Conservation (phyloP, 768 basidiomycete species). For the Pleurotus tuoliensis region DNA sequence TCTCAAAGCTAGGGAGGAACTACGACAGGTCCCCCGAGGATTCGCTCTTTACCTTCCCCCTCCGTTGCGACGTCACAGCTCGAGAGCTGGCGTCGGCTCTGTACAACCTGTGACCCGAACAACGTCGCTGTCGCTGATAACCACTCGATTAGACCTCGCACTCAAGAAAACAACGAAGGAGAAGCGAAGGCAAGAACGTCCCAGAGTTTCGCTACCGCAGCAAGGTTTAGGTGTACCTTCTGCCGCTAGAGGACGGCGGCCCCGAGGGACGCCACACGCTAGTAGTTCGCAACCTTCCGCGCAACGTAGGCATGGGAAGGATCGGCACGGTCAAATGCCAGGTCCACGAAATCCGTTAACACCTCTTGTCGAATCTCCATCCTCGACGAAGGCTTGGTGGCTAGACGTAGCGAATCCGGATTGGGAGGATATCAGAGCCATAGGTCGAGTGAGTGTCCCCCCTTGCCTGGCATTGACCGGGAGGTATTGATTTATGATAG, state of each 20-base stretch:
- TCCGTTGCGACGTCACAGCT: slow-evolving; percentile 12
- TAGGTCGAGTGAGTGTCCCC: slow-evolving; percentile 63
- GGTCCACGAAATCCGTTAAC: not conserved
- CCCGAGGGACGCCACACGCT: too few relatives aligned
- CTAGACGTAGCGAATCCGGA: slow-evolving; percentile 84
- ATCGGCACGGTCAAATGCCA: slow-evolving; percentile 21
- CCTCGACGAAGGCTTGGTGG: slow-evolving; percentile 73
- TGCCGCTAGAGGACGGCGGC: too few relatives aligned
- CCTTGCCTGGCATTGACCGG: not conserved
- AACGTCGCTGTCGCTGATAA: slow-evolving; percentile 41
- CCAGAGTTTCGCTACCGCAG: slow-evolving; percentile 2
- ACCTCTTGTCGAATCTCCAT: not conserved
- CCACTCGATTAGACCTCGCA: slow-evolving; percentile 46
- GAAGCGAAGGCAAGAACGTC: slow-evolving; percentile 23
- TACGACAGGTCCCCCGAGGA: slow-evolving; percentile 54
- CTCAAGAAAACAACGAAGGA: slow-evolving; percentile 36
- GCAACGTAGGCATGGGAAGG: slow-evolving; percentile 32
- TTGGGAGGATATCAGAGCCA: slow-evolving; percentile 81
- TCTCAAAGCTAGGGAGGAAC: slow-evolving; percentile 60
- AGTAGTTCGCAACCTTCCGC: too few relatives aligned
- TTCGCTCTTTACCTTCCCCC: slow-evolving; percentile 67
- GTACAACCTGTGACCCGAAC: slow-evolving; percentile 34
- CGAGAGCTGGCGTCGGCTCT: not conserved
- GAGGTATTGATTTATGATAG: slow-evolving; percentile 30
- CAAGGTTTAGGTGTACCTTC: too few relatives aligned